Conservation (phyloP, 768 basidiomycete genomes). For the Serendipita indica region DNA sequence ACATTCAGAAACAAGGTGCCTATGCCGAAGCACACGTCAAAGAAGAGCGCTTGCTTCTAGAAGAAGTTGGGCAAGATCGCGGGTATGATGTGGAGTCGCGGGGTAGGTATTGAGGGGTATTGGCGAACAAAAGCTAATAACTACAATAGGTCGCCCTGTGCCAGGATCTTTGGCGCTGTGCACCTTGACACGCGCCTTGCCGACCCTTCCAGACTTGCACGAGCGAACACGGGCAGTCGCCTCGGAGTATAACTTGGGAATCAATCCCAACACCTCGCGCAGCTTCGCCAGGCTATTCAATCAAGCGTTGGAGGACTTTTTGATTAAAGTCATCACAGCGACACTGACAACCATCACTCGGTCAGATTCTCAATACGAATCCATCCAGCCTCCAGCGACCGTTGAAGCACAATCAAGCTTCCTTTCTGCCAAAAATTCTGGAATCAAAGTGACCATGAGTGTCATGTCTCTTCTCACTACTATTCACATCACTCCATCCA, state of each 20-base stretch:
- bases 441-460: neutral
- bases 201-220: neutral
- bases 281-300: constrained; percentile 4
- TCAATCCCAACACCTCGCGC: neutral
- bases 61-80: neutral
- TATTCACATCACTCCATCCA: neutral
- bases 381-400: neutral
- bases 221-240: neutral
- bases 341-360: constrained; percentile 7
- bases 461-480: constrained; percentile 1
- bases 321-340: constrained; percentile 2
- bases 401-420: neutral
- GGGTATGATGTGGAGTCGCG: neutral
- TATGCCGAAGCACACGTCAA: neutral
- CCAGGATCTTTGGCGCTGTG: neutral
- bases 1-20: neutral
- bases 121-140: neutral
- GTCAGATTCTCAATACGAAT: constrained; percentile 3
- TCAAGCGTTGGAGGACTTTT: constrained; percentile 6
- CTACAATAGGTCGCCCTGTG: neutral
- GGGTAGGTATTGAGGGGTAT: neutral
- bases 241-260: neutral
- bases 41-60: neutral
- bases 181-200: neutral
- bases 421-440: neutral